Base-by-base conservation (phyloP, 2,329 filamentous ascomycete genomes). In the Pseudogymnoascus sp. region DNA sequence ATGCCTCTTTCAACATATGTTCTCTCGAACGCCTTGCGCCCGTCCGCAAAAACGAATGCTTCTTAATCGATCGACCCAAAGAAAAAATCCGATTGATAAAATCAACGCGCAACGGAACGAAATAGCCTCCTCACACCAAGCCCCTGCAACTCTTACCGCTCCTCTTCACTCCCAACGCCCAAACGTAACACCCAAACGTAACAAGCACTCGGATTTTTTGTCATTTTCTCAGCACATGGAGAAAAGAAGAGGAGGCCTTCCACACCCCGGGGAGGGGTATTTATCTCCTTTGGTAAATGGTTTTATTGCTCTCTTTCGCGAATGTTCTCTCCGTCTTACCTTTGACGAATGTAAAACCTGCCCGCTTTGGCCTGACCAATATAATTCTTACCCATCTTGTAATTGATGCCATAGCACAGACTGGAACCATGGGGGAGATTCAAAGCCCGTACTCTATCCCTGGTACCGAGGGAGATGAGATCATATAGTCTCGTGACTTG, bases 151-250 rank as follows among this genome's bases (percentile, higher is more conserved):
- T 34, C 42, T 28, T 25, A 34, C 25, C n/a, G 5, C 49, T 36
- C 12, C 43, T 28, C 49, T 9, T 9, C n/a, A 7, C 28, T 49
- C 25, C 11, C 3, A 31, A 31, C 23, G 1, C 49, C 18, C 1
- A 56, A 56, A 34, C 28, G n/a, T 34, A 56, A 56, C 49, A 5
- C 49, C 18, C 1, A 56, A 56, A 34, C 28, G n/a, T 34, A 56
- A 56, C 49, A 5, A 56, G 28, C 28, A 56, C 49, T 34, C 28
- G 21, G 28, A 36, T 34, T 56, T 56, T 56, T 56, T 56, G 28
- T 56, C 49, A 34, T 56, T 21, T 56, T 56, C 49, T 56, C 49
- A 34, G 49, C 28, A 56, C 49, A 11, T 56, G 49, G 16, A 36
- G 23, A 21, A 34, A 34, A 21, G 16, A 14, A 56, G 12, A 18